These are phyloP conservation scores for Aspergillus incahuasiensis DNA, from an alignment of 495 filamentous ascomycete genomes.

Conservation along the genomic window DNA sequence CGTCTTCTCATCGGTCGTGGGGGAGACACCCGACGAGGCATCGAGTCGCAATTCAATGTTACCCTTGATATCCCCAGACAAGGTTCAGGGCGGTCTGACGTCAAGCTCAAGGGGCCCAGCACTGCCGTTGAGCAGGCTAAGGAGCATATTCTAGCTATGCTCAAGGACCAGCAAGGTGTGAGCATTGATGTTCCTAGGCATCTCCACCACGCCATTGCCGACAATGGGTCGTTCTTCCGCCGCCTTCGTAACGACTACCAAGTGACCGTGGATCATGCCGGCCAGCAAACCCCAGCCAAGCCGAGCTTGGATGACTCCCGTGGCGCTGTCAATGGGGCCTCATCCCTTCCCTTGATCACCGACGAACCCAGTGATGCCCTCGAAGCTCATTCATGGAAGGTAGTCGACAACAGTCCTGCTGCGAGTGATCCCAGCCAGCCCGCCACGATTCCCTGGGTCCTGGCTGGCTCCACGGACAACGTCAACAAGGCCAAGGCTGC, in stretches of 20 bases:
- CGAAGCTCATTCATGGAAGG: conserved; percentile 73
- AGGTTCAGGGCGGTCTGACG: conserved; percentile 59
- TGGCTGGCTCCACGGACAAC: conserved; percentile 71
- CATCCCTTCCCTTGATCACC: conserved; percentile 77
- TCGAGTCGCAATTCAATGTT: conserved; percentile 89
- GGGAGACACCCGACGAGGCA: conserved; percentile 73
- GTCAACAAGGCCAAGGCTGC: conserved; percentile 71
- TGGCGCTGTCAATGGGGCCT: conserved; percentile 41
- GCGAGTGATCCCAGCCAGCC: conserved; percentile 44
- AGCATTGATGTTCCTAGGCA: conserved; percentile 73
- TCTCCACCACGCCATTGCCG: conserved; percentile 76
- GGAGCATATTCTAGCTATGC: conserved; percentile 68
- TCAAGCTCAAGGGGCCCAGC: conserved; percentile 79
- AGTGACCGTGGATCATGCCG: conserved; percentile 86
- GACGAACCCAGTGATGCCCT: conserved; percentile 62
- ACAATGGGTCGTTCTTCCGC: conserved; percentile 91
- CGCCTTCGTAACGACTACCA: conserved; percentile 73
- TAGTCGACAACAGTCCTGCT: conserved; percentile 53
- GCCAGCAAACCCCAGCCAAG: conserved; percentile 66
- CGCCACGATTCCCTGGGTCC: conserved; percentile 85
- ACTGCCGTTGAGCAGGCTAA: conserved; percentile 79
- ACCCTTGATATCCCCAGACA: conserved; percentile 84
- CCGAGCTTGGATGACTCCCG: conserved; percentile 42
- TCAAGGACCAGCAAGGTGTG: conserved; percentile 85
- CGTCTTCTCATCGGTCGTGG: conserved; percentile 86